Evolutionary conservation across 2,329 filamentous ascomycete species (phyloP), one percentile per base, ranked within the genome.

Genomic region (Neospermospora avenae): DNA sequence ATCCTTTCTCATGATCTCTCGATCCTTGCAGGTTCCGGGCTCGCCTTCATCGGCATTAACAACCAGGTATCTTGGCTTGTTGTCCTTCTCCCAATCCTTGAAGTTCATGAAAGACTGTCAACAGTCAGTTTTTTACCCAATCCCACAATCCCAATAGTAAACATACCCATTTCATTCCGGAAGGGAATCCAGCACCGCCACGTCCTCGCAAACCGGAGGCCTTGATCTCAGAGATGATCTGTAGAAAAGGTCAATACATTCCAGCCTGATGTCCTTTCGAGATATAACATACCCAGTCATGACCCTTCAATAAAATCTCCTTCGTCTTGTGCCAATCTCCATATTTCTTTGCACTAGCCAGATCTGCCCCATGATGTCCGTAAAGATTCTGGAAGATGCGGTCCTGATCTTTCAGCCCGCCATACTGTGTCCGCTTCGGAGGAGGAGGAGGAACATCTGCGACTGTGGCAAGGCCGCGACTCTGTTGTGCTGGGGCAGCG

Each of bases 321-420:
- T 99, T 99, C 58, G 95, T 99, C 84, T 96, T 96, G 81, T 99
- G 86, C 95, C 95, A 99, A 77, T 98, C 95, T 70, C 95, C 95
- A 83, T 96, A 96, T 80, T 96, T 96, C 87, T 91, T 93, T 57
- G 95, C 93, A 74, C 87, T 91, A 81, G 95, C 93, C 70, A 99
- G 80, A 76, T 97, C 93, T 65, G 92, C 84, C 55, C 91, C 92
- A 79, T 91, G 91, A 74, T 95, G 91, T 72, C 91, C 88, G 80
- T 99, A 99, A 61, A 99, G 84, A 80, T 99, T 99, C 81, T 96
- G 93, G 80, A 99, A 99, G 78, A 99, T 99, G 72, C 95, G 88
- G 80, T 99, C 95, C 80, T 98, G 92, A 76, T 99, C 95, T 79
- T 86, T 90, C 70, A 99, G 84, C 60, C 91, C 92, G 71, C 95